Conservation (phyloP, 2,329 filamentous ascomycete species). For the Aspergillus eucalypticola region DNA sequence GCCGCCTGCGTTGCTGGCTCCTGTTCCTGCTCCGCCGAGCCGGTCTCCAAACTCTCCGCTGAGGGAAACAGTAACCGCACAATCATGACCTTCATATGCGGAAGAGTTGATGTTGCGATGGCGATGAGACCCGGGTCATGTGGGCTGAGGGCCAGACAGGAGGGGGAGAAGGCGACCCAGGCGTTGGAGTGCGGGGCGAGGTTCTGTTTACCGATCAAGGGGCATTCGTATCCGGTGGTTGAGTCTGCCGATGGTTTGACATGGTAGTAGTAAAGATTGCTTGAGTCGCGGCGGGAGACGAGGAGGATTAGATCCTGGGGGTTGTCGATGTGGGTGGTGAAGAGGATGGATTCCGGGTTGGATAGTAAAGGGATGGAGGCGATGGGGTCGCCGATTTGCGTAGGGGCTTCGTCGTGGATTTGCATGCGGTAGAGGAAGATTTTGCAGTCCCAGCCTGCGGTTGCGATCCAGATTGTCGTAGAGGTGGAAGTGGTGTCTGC, state of each 20-base stretch:
- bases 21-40: neutral
- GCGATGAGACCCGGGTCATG: conserved; percentile 57
- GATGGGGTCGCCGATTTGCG: conserved; percentile 28
- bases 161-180: conserved; percentile 65
- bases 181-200: conserved; percentile 63
- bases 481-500: too few relatives aligned
- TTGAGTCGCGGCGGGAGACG: conserved; percentile 59
- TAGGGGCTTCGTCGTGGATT: conserved; percentile 12
- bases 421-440: conserved; percentile 52
- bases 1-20: conserved; percentile 49
- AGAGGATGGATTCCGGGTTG: conserved; percentile 60
- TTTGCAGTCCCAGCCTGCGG: conserved; percentile 63
- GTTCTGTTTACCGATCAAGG: conserved; percentile 58
- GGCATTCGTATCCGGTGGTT: conserved; percentile 27
- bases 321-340: conserved; percentile 53
- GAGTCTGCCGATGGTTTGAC: conserved; percentile 16
- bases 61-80: conserved; percentile 58
- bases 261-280: conserved; percentile 58
- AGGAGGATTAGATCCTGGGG: conserved; percentile 51
- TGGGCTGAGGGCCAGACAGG: conserved; percentile 58
- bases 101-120: conserved; percentile 61
- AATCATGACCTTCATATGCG: conserved; percentile 64
- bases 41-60: conserved; percentile 13
- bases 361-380: conserved; percentile 41
- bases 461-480: conserved; percentile 49